A percentile compares a stretch with the other conserved stretches of the same genome.
Conservation (phyloP, 768 basidiomycete species). For the Tylopilus vinaceipallidus region DNA sequence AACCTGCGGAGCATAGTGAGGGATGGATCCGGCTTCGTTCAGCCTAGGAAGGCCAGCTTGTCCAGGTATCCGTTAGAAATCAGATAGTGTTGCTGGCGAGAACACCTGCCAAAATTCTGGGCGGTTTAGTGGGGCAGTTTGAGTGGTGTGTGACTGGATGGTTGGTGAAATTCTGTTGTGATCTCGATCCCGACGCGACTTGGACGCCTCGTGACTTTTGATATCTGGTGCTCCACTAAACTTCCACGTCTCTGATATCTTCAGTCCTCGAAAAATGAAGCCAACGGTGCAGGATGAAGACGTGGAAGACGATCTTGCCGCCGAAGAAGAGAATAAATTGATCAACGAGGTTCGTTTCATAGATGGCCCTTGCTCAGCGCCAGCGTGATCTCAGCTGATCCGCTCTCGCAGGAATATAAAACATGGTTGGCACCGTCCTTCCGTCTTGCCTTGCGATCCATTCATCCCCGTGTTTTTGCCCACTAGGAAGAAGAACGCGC, state of each 20-base stretch:
- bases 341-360: conserved; percentile 70
- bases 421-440: conserved; percentile 55
- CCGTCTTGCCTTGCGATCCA: neutral
- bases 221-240: neutral
- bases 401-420: conserved; percentile 68
- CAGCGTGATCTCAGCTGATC: conserved; percentile 10
- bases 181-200: conserved; percentile 29
- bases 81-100: no score
- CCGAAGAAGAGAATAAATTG: conserved; percentile 85
- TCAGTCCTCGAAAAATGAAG: conserved; percentile 36
- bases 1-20: no score
- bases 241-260: neutral
- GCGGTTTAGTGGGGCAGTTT: no score
- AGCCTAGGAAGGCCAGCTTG: no score
- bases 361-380: neutral
- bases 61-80: no score
- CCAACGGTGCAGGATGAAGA: conserved; percentile 54
- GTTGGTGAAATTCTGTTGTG: neutral
- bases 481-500: conserved; percentile 91
- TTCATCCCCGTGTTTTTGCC: neutral
- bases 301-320: conserved; percentile 74
- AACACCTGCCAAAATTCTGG: no score
- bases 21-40: no score
- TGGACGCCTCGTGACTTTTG: neutral
- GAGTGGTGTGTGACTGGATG: no score